Percentiles rank a stretch among this genome's conserved stretches.
These are phyloP conservation scores for Citrus medica DNA, from an alignment of 345 rosid species.

Conservation along the genomic window DNA sequence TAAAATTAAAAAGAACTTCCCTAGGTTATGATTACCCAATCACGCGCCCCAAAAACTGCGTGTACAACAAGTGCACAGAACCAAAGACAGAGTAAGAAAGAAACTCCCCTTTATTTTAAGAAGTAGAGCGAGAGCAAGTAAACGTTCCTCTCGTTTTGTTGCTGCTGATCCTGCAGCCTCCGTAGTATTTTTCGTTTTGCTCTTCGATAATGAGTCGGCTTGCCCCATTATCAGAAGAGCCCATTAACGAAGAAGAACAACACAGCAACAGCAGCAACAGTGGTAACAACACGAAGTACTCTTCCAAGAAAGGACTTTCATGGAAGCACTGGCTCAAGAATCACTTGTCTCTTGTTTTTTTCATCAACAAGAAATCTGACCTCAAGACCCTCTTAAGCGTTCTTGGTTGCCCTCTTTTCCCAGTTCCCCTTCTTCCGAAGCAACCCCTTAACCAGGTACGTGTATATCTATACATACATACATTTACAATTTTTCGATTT, in stretches of 20 bases:
- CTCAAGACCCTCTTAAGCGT: slow-evolving; percentile 71
- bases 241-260: slow-evolving; percentile 47
- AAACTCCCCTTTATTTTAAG: slow-evolving; percentile 13
- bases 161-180: not conserved
- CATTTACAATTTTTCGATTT: no score
- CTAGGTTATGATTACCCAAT: not conserved
- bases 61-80: slow-evolving; percentile 11
- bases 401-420: slow-evolving; percentile 90
- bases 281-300: no score
- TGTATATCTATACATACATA: not conserved
- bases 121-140: not conserved
- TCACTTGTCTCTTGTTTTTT: slow-evolving; percentile 39
- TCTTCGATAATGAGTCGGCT: slow-evolving; percentile 50
- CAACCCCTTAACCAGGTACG: slow-evolving; percentile 35
- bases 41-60: slow-evolving; percentile 34
- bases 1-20: not conserved
- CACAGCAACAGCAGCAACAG: not conserved
- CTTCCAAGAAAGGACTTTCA: slow-evolving; percentile 37
- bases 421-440: slow-evolving; percentile 50
- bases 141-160: not conserved
- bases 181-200: not conserved
- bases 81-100: not conserved
- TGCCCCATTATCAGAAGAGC: slow-evolving; percentile 82
- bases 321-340: slow-evolving; percentile 75
- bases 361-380: slow-evolving; percentile 50